These are phyloP conservation scores for Hirschioporus abietinus DNA, from an alignment of 768 basidiomycete species.

Conservation along the genomic window DNA sequence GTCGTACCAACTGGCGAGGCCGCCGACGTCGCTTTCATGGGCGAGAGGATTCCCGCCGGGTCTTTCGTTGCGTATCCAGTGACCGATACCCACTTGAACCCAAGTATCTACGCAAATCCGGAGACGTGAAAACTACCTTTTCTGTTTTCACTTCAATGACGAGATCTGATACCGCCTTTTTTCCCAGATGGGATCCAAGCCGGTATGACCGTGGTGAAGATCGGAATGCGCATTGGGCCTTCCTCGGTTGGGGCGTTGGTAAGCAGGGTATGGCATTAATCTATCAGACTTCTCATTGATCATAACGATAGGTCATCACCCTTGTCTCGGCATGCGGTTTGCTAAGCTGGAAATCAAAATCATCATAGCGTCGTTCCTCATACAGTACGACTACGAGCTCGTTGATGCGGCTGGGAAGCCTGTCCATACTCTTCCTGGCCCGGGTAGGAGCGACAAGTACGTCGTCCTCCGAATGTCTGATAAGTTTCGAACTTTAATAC, in stretches of 20 bases:
- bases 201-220: conserved; percentile 1
- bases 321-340: conserved; percentile 1
- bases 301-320: neutral
- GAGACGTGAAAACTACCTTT: neutral
- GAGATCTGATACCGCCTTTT: too few species aligned
- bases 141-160: too few species aligned
- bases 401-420: neutral
- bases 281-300: neutral
- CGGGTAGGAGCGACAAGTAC: neutral
- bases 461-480: neutral
- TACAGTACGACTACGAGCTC: neutral
- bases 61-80: neutral
- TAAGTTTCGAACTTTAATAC: neutral
- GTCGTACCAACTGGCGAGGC: neutral
- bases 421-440: neutral
- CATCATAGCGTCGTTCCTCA: neutral
- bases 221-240: neutral
- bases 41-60: neutral
- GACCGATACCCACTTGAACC: neutral
- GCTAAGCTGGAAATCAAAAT: neutral
- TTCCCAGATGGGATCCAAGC: neutral
- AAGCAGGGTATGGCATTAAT: neutral
- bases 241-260: neutral
- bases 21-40: neutral
- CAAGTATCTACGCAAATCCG: neutral